Base-by-base conservation (phyloP, 345 rosid species). In the Conringia planisiliqua region DNA sequence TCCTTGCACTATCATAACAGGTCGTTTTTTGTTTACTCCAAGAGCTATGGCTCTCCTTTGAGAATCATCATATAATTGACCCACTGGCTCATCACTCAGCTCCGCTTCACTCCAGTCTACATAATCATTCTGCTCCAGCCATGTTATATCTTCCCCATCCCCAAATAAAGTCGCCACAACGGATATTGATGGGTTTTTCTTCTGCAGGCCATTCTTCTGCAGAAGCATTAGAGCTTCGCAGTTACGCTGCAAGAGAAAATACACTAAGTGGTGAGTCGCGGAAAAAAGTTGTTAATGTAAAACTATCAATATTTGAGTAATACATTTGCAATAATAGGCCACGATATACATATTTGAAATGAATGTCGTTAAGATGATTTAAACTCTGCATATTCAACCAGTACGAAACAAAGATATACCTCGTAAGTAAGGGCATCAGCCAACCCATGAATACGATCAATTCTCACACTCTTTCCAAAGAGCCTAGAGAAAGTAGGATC, bases 401-500 rank as follows among this genome's bases (percentile, higher is more conserved):
- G 42, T 62, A 33, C 24, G 43, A 10, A 64, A 47, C 17, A 33
- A 52, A 56, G 11, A 57, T 40, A 12, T 82, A 94, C 98, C 98
- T 94, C 96, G 71, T 88, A 94, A 20, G 98, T 94, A 43, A 89
- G 81, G n/a, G 91, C 82, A 85, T 91, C 98, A 18, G 98, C 98
- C 74, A 94, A 79, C 73, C 97, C 97, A 48, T 80, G 88, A 73
- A 94, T 91, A 44, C 97, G 96, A 79, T 91, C 98, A 78, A 94
- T 88, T 69, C 98, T 92, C 69, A 94, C 87, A 69, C 76, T 86
- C 75, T 94, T 94, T 30, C 97, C 93, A 68, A 87, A 88, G 77
- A 94, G 93, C 87, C 88, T 94, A 69, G 97, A 94, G 86, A 94
- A 94, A 71, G 96, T 89, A 62, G 96, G 89, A 83, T 91, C 98